These are phyloP conservation scores for Penicillium janthinellum DNA, from an alignment of 2,329 filamentous ascomycete genomes.

Conservation along the genomic window DNA sequence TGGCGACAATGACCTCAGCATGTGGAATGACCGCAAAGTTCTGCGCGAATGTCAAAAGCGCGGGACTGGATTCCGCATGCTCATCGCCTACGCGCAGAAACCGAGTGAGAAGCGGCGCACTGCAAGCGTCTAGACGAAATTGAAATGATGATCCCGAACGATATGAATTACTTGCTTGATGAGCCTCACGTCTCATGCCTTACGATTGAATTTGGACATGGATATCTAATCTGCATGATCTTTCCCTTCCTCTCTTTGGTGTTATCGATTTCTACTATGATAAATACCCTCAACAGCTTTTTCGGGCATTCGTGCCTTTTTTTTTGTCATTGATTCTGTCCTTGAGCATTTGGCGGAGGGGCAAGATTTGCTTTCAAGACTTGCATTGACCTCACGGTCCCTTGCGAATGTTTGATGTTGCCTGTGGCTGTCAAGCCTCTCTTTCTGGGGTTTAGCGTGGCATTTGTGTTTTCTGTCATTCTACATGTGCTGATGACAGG, in stretches of 20 bases:
- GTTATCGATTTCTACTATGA: neutral
- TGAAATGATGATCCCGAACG: conserved; percentile 2
- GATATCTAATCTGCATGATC: conserved; percentile 12
- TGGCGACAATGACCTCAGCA: conserved; percentile 58
- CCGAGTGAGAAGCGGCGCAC: conserved; percentile 56
- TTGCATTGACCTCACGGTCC: conserved; percentile 26
- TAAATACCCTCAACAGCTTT: conserved; percentile 12
- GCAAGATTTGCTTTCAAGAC: conserved; percentile 14
- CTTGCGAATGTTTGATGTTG: neutral
- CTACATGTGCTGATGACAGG: neutral
- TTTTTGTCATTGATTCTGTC: neutral
- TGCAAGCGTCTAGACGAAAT: conserved; percentile 42
- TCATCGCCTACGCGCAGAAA: conserved; percentile 88
- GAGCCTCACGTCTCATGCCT: conserved; percentile 2
- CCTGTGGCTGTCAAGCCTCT: neutral
- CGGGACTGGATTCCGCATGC: conserved; percentile 82
- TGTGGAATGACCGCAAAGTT: conserved; percentile 77
- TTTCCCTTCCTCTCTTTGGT: neutral
- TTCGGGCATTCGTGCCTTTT: neutral
- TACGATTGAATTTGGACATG: conserved; percentile 10
- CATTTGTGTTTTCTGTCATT: neutral
- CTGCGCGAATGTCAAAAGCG: conserved; percentile 83
- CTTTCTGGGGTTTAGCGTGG: conserved; percentile 1
- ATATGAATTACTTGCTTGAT: conserved; percentile 5
- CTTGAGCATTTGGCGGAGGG: conserved; percentile 7